A percentile compares a stretch with the other conserved stretches of the same genome.
Evolutionary conservation across 2,329 filamentous ascomycete genomes (phyloP).

Genomic region (Aureobasidium sp.): DNA sequence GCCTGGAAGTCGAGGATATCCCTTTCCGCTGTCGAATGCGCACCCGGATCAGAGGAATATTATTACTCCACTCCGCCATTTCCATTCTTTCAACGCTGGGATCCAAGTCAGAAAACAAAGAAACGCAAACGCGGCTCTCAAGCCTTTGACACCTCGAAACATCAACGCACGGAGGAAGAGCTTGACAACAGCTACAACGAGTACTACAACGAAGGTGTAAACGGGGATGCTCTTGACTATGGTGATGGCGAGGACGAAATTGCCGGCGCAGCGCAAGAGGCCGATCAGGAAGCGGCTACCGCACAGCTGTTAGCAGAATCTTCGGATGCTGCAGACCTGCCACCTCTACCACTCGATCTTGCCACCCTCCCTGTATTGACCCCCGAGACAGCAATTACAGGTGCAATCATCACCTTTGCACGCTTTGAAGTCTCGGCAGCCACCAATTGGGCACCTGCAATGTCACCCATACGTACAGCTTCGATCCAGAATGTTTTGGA

Average conservation of each 20-base stretch:
- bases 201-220: constrained; percentile 28
- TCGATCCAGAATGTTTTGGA: constrained; percentile 50
- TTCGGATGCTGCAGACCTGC: constrained; percentile 50
- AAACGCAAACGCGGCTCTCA: constrained; percentile 30
- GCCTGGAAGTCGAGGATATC: constrained; percentile 69
- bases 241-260: constrained; percentile 27
- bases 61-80: constrained; percentile 72
- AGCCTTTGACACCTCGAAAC: constrained; percentile 35
- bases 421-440: constrained; percentile 54
- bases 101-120: constrained; percentile 59
- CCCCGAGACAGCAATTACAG: constrained; percentile 44
- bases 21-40: constrained; percentile 77
- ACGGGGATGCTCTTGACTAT: constrained; percentile 34
- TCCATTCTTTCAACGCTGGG: constrained; percentile 80
- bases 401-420: constrained; percentile 65
- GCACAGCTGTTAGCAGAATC: constrained; percentile 27
- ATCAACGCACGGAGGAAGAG: constrained; percentile 38
- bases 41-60: constrained; percentile 52
- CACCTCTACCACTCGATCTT: constrained; percentile 53
- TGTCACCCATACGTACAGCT: constrained; percentile 58
- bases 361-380: constrained; percentile 47
- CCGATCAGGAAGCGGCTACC: constrained; percentile 23
- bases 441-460: constrained; percentile 59
- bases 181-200: constrained; percentile 26
- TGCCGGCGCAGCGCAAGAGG: constrained; percentile 22